Evolutionary conservation across 352 stramenopile species (phyloP).

Genomic region (Pythium guiyangense): DNA sequence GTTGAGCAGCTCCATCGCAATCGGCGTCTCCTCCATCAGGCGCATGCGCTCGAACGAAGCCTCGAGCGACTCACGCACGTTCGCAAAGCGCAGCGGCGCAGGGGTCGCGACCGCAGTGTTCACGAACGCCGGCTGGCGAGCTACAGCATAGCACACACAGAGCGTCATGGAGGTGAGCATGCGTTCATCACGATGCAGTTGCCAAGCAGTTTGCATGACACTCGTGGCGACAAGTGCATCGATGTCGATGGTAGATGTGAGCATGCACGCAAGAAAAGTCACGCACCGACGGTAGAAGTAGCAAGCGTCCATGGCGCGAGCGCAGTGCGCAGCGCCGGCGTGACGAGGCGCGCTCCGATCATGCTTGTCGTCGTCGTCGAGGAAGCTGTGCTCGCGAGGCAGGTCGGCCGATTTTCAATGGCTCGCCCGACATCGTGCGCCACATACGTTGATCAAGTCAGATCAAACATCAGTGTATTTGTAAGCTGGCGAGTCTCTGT

Average conservation of each 20-base stretch:
- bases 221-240: too few relatives aligned
- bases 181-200: neutral
- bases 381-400: too few relatives aligned
- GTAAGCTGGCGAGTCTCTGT: neutral
- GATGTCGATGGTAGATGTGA: too few relatives aligned
- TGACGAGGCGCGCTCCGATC: constrained; percentile 16
- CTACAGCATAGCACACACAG: neutral
- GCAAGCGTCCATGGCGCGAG: constrained; percentile 27
- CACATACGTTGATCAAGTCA: neutral
- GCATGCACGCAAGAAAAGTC: neutral
- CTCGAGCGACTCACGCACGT: constrained; percentile 15
- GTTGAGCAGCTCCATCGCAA: constrained; percentile 77
- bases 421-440: constrained; percentile 2
- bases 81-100: constrained; percentile 5
- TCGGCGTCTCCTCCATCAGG: constrained; percentile 41
- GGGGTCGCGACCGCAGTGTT: constrained; percentile 1
- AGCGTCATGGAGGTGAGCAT: constrained; percentile 1
- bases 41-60: constrained; percentile 36
- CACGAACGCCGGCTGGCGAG: constrained; percentile 11
- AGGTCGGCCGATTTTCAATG: constrained; percentile 13
- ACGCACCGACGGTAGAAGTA: constrained; percentile 11
- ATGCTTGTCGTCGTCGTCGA: constrained; percentile 2
- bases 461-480: neutral
- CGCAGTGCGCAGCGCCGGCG: constrained; percentile 26
- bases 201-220: neutral